Conservation (phyloP, 192 early-diverging fungal genomes). For the Helicostylum pulchrum region DNA sequence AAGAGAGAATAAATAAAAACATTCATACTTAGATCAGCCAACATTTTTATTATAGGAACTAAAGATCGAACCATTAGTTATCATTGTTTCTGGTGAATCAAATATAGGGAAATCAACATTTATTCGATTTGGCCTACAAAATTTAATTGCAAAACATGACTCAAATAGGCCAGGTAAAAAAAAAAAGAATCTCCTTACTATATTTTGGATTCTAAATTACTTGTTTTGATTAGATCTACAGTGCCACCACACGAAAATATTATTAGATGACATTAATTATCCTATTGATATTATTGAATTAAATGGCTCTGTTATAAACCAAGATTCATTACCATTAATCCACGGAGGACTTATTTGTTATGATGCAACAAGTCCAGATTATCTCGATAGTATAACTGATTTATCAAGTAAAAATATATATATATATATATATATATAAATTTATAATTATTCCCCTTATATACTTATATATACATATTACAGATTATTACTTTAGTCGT, state of each 20-base stretch:
- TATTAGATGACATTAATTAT: not conserved
- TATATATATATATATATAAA: not conserved
- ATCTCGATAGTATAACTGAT: slow-evolving; percentile 32
- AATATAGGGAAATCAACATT: slow-evolving; percentile 29
- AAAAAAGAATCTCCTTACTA: not conserved
- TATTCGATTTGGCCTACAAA: slow-evolving; percentile 21
- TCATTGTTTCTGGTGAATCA: slow-evolving; percentile 25
- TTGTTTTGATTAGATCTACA: slow-evolving; percentile 6
- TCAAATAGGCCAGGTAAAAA: slow-evolving; percentile 13
- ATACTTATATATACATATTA: not conserved
- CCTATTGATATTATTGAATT: slow-evolving; percentile 12
- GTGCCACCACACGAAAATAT: slow-evolving; percentile 14
- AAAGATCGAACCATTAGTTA: slow-evolving; percentile 6
- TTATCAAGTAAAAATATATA: slow-evolving; percentile 24
- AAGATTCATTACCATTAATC: slow-evolving; percentile 9
- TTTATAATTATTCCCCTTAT: not conserved
- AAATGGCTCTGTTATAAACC: not conserved
- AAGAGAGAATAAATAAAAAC: not conserved
- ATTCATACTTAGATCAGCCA: not conserved
- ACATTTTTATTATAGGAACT: not conserved
- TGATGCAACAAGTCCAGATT: slow-evolving; percentile 20
- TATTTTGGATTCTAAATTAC: not conserved
- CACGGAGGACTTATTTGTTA: slow-evolving; percentile 34
- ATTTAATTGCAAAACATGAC: slow-evolving; percentile 12
- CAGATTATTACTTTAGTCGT: slow-evolving; percentile 17